Base-by-base conservation (phyloP, 371 early-diverging fungal species). In the Nematocida sp. region DNA sequence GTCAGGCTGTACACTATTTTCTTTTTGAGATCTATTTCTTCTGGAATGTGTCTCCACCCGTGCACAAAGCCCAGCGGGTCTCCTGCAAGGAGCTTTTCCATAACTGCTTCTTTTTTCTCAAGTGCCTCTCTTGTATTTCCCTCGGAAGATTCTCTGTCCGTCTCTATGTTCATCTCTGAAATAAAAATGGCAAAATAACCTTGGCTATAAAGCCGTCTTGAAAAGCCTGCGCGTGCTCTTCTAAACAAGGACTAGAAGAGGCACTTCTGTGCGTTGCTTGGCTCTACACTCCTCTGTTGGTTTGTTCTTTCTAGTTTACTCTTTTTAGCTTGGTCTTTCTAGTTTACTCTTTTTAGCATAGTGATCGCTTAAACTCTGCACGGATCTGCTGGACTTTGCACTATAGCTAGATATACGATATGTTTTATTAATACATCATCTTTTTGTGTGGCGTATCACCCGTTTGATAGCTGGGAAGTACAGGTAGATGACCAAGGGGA, bases 31-130 rank as follows among this genome's bases (percentile, higher is more conserved):
- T 37, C 31, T 23, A 57, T 27, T 15, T 57, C 51, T 21, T 70
- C 74, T 13, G 74, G 74, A 34, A 70, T 60, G 32, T 58, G 23
- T 51, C 74, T 70, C 74, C 74, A 70, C 2, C 74, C 62, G 32
- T 70, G 37, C 63, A 70, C 37, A 23, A 70, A 8, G 36, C 40
- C 60, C 15, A 70, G 43, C 29, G 43, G 40, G 13, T 70, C 58
- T 13, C 27, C 76, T 15, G 19, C n/a, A 29, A 23, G 27, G 8
- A 70, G 29, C 52, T 32, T 70, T 23, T 62, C 74, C 13, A 62
- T 21, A 21, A 34, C 7, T 25, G 15, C 32, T 8, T 66, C 66
- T 25, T 66, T 70, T 37, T 70, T 29, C 7, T 45, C 8, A 25
- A 57, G 27, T 11, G 38, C 27, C 15, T 23, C 23, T 27, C 11